Percentiles rank a stretch among this genome's conserved stretches.
phyloP scores from a whole-genome alignment of 2,329 filamentous ascomycete species.

The Aspergillus sp. region DNA sequence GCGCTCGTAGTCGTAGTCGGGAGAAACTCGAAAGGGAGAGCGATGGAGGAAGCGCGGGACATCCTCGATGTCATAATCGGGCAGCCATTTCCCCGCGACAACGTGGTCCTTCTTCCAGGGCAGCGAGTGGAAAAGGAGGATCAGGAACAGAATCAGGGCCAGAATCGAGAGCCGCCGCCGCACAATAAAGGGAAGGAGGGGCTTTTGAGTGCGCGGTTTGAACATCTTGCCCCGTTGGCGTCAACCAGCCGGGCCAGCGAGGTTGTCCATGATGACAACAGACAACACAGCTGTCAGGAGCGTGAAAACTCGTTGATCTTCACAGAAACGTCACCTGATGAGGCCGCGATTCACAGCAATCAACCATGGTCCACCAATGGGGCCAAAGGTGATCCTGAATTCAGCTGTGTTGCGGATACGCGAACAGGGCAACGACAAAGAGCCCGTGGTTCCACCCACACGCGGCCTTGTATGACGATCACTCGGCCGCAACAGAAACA shows the following conservation, averaged over 20 bases:
- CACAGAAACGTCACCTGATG: no score
- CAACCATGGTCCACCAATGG: no score
- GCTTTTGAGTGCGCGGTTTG: neutral
- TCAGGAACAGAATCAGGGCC: constrained; percentile 6
- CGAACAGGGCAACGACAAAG: no score
- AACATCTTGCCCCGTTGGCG: neutral
- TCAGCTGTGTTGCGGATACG: no score
- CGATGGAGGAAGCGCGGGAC: constrained; percentile 28
- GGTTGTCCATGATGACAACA: neutral
- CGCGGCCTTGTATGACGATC: no score
- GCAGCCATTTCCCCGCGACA: constrained; percentile 7
- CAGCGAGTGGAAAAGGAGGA: constrained; percentile 8
- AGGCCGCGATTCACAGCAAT: no score
- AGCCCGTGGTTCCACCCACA: no score
- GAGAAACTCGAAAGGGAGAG: constrained; percentile 29
- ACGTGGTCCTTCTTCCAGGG: constrained; percentile 10
- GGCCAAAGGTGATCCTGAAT: no score
- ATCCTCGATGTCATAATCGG: constrained; percentile 17
- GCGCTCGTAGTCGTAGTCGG: constrained; percentile 30
- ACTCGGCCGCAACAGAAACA: no score
- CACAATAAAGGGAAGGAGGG: neutral
- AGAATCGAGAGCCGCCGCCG: constrained; percentile 6
- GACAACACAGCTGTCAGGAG: neutral
- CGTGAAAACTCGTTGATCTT: no score
- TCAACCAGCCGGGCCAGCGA: neutral